Conservation (phyloP, 1,284 basidiomycete genomes). For the Heterobasidion irregulare region DNA sequence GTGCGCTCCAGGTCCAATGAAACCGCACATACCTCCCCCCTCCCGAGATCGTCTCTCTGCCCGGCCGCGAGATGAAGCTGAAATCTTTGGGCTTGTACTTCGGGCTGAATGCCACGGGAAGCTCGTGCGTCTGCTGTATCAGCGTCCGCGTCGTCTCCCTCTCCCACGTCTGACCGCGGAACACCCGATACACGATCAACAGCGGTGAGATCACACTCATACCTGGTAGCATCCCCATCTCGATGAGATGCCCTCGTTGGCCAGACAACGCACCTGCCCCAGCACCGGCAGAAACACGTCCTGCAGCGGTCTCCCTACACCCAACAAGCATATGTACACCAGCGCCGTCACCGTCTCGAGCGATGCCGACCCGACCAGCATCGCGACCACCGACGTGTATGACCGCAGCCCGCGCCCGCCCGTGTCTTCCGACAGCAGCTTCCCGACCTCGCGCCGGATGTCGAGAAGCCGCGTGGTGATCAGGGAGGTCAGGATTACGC, state of each 20-base stretch:
- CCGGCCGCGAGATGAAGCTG: too few relatives aligned
- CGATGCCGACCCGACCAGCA: slow-evolving; percentile 22
- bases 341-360: slow-evolving; percentile 20
- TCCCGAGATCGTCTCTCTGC: too few relatives aligned
- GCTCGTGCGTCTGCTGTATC: neutral
- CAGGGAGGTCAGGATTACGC: slow-evolving; percentile 18
- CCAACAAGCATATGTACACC: slow-evolving; percentile 22
- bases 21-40: too few relatives aligned
- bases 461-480: slow-evolving; percentile 18
- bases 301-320: slow-evolving; percentile 19
- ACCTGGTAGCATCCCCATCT: too few relatives aligned
- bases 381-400: slow-evolving; percentile 11
- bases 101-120: too few relatives aligned
- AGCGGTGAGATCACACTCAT: slow-evolving; percentile 22
- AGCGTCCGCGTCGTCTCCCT: slow-evolving; percentile 15
- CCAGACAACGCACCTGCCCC: slow-evolving; percentile 20
- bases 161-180: slow-evolving; percentile 29
- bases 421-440: neutral
- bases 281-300: slow-evolving; percentile 25
- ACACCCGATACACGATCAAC: slow-evolving; percentile 29
- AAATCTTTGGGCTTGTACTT: too few relatives aligned
- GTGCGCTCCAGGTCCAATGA: too few relatives aligned
- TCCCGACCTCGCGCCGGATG: slow-evolving; percentile 4
- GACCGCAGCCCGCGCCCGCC: neutral
- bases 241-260: neutral